These are phyloP conservation scores for Casuarina equisetifolia DNA, from an alignment of 306 rosid genomes.

Conservation along the genomic window DNA sequence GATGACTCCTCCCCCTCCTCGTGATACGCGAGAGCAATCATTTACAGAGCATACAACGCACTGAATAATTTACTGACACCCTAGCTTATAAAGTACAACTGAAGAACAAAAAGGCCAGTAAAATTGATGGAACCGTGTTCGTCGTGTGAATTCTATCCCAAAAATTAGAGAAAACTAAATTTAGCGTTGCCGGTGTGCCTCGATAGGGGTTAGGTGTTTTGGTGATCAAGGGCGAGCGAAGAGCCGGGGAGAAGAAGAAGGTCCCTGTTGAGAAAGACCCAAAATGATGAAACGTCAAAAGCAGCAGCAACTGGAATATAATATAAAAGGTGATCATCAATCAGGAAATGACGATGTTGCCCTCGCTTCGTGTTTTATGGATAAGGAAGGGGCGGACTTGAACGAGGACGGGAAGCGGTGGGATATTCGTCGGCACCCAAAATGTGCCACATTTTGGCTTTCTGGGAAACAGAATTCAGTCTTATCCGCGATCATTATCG, in stretches of 20 bases:
- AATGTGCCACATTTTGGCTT: not conserved
- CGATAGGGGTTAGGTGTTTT: not conserved
- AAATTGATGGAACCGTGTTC: slow-evolving; percentile 10
- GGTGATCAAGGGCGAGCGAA: slow-evolving; percentile 2
- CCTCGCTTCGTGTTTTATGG: slow-evolving; percentile 25
- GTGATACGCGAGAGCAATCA: not conserved
- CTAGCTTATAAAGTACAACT: slow-evolving; percentile 6
- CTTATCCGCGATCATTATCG: not conserved
- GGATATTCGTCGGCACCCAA: not conserved
- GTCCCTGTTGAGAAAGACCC: not conserved
- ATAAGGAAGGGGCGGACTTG: slow-evolving; percentile 6
- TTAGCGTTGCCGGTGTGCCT: too few species aligned
- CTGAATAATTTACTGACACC: not conserved
- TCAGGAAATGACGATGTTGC: slow-evolving; percentile 19
- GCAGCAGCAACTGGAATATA: not conserved
- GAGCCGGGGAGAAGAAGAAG: not conserved
- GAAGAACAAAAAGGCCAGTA: slow-evolving; percentile 1
- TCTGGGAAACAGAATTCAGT: not conserved
- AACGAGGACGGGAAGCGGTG: not conserved
- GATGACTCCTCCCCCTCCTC: slow-evolving; percentile 14
- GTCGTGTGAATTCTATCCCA: not conserved
- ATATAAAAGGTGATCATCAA: not conserved
- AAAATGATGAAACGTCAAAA: slow-evolving; percentile 5
- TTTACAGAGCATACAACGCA: not conserved
- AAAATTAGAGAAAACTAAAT: not conserved